Percentiles rank a stretch among this genome's conserved stretches.
Evolutionary conservation across 2,329 filamentous ascomycete genomes (phyloP).

Genomic region (Zasmidium cellare): DNA sequence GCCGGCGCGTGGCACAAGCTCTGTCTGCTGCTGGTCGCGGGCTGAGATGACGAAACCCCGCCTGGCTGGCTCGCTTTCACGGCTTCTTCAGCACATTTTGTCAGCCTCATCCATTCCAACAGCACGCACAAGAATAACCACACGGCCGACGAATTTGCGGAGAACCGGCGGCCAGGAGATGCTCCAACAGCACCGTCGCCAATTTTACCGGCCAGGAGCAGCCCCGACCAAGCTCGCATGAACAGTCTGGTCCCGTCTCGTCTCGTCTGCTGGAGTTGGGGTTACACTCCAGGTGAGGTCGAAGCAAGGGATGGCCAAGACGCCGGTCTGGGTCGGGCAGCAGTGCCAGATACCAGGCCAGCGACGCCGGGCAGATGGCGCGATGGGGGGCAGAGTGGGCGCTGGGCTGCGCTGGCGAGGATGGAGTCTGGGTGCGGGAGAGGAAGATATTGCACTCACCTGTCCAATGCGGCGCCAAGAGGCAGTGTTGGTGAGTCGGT

Average conservation of each 20-base stretch:
- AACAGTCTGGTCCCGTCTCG: neutral
- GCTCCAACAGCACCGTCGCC: neutral
- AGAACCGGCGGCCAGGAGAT: too few species aligned
- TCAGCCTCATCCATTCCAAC: too few species aligned
- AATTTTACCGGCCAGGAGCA: neutral
- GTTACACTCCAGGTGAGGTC: slow-evolving; percentile 19
- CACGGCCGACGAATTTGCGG: too few species aligned
- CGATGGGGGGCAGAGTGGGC: slow-evolving; percentile 13
- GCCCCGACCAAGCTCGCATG: neutral
- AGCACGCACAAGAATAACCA: too few species aligned
- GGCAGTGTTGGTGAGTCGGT: slow-evolving; percentile 14
- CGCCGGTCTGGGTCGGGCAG: slow-evolving; percentile 9
- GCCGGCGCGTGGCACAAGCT: neutral
- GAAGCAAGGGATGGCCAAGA: slow-evolving; percentile 15
- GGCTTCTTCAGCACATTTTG: neutral
- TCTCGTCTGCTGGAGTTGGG: too few species aligned
- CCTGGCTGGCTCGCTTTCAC: neutral
- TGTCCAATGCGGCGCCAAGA: slow-evolving; percentile 9
- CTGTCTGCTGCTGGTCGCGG: neutral
- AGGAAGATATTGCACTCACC: slow-evolving; percentile 17
- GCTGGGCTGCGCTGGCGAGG: slow-evolving; percentile 10
- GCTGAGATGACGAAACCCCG: neutral
- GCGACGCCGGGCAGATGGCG: slow-evolving; percentile 15
- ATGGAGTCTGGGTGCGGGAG: slow-evolving; percentile 8
- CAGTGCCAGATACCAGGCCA: slow-evolving; percentile 16